phyloP scores from a whole-genome alignment of 192 early-diverging fungal genomes.

The Entomortierella lignicola region DNA sequence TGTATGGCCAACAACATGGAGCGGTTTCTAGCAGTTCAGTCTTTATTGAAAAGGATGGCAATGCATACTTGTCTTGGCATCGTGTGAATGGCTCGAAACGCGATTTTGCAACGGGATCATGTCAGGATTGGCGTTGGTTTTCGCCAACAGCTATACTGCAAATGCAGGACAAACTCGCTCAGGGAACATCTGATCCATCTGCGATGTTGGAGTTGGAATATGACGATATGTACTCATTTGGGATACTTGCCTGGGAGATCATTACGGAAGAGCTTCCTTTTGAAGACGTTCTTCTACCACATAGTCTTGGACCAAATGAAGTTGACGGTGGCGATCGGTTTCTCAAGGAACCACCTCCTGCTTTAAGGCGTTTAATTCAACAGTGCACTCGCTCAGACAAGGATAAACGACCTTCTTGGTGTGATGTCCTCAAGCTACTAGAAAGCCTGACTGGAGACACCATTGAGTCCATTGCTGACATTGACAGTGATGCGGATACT shows the following conservation, averaged over 20 bases:
- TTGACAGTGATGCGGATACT: neutral
- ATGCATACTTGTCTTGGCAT: conserved; percentile 32
- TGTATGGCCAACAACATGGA: conserved; percentile 23
- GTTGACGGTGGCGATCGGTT: neutral
- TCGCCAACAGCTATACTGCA: neutral
- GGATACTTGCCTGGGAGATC: conserved; percentile 31
- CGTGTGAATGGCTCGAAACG: neutral
- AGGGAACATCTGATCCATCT: neutral
- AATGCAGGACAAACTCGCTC: neutral
- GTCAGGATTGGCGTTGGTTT: conserved; percentile 13
- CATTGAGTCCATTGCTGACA: neutral
- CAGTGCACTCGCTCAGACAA: conserved; percentile 6
- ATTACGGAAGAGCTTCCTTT: conserved; percentile 22
- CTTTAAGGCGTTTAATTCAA: conserved; percentile 3
- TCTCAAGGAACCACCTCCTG: neutral
- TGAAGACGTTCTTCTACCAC: neutral
- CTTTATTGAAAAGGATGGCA: conserved; percentile 17
- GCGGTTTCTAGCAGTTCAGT: conserved; percentile 17
- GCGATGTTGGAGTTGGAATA: neutral
- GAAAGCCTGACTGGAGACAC: neutral
- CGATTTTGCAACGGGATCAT: neutral
- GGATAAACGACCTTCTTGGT: conserved; percentile 28
- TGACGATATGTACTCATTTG: conserved; percentile 46
- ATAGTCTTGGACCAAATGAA: neutral
- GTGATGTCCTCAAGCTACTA: neutral